These are phyloP conservation scores for Fraxinus nigra DNA, from an alignment of 305 asterid species.

Conservation along the genomic window DNA sequence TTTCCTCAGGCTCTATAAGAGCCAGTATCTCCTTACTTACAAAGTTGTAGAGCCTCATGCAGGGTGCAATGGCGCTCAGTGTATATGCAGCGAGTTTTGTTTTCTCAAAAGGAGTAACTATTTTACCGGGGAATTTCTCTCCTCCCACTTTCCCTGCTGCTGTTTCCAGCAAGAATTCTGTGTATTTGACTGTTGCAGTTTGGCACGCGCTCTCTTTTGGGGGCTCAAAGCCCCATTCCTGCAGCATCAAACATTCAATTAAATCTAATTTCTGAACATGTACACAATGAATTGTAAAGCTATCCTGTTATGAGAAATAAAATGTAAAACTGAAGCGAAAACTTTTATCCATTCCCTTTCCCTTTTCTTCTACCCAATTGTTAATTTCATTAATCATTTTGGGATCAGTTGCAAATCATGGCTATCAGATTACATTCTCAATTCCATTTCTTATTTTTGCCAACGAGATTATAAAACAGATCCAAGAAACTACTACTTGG, in stretches of 20 bases:
- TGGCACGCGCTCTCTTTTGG: slow-evolving; percentile 43
- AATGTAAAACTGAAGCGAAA: background rate
- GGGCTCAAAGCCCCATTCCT: slow-evolving; percentile 74
- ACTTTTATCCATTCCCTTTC: background rate
- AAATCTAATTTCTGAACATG: background rate
- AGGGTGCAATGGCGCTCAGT: slow-evolving; percentile 60
- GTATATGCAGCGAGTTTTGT: slow-evolving; percentile 69
- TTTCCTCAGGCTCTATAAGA: slow-evolving; percentile 43
- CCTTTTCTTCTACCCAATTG: background rate
- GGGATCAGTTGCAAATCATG: background rate
- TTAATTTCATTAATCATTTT: background rate
- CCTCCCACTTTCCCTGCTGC: slow-evolving; percentile 63
- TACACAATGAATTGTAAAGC: background rate
- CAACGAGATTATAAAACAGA: background rate
- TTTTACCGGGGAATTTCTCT: slow-evolving; percentile 47
- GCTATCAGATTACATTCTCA: slow-evolving; percentile 5
- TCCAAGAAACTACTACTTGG: background rate
- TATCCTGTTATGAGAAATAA: background rate
- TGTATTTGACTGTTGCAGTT: slow-evolving; percentile 48
- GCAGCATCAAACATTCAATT: slow-evolving; percentile 13
- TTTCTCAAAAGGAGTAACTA: slow-evolving; percentile 69
- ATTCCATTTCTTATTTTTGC: background rate
- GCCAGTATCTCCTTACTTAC: slow-evolving; percentile 49
- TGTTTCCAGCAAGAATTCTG: slow-evolving; percentile 64
- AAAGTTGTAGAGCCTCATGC: slow-evolving; percentile 68